Evolutionary conservation across 1,284 basidiomycete genomes (phyloP).

Genomic region (Paramarasmius palmivorus): DNA sequence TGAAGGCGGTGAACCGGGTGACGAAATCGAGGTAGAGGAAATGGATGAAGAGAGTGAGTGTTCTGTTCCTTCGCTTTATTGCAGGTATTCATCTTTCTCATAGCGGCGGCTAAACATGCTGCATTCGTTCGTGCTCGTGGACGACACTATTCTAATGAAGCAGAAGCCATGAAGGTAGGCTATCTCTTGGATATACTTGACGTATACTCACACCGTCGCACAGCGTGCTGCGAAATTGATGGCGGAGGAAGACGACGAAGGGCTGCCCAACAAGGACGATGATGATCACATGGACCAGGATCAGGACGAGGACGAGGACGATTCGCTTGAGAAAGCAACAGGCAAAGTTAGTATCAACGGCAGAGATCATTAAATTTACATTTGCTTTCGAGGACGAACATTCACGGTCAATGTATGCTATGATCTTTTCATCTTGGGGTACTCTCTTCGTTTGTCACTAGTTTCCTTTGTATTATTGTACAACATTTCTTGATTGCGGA

Average conservation of each 20-base stretch:
- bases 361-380: neutral
- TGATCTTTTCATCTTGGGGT: too few relatives aligned
- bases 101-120: slow-evolving; percentile 80
- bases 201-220: too few relatives aligned
- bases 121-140: slow-evolving; percentile 83
- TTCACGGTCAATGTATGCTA: too few relatives aligned
- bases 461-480: too few relatives aligned
- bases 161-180: slow-evolving; percentile 86
- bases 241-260: slow-evolving; percentile 63
- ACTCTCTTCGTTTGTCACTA: too few relatives aligned
- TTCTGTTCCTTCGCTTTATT: slow-evolving; percentile 6
- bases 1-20: slow-evolving; percentile 48
- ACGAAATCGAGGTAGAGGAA: slow-evolving; percentile 75
- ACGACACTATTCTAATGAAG: slow-evolving; percentile 89
- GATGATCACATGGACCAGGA: neutral
- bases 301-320: slow-evolving; percentile 6
- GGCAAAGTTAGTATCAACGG: slow-evolving; percentile 16
- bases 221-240: slow-evolving; percentile 67
- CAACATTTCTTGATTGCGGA: too few relatives aligned
- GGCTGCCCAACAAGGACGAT: neutral
- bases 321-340: slow-evolving; percentile 8
- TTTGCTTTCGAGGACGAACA: too few relatives aligned
- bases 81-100: slow-evolving; percentile 7
- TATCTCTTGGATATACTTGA: slow-evolving; percentile 1
- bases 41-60: slow-evolving; percentile 84